Evolutionary conservation across 306 rosid species (phyloP), one percentile per base, ranked within the genome.

Genomic region (Prinsepia uniflora): DNA sequence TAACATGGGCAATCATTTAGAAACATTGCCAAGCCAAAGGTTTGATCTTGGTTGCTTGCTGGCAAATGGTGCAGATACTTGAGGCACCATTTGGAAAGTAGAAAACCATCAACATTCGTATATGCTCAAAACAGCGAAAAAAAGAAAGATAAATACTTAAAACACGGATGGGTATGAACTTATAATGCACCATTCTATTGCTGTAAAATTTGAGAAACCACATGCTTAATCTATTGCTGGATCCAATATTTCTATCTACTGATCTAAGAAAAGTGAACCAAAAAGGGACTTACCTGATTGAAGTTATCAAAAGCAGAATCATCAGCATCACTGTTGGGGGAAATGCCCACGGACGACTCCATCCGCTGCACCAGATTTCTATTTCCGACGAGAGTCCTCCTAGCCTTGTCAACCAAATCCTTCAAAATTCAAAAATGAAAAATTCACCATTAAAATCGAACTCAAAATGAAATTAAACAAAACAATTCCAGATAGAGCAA

Each of bases 371-470:
- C 63, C 15, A 73, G 78, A 79, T 77, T 85, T 84, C 90, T 82
- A 72, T 88, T 93, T 73, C 88, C 96, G 59, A 93, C 84, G 45
- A 93, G 85, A 77, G 81, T 76, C 40, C 85, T 73, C 86, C 87
- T 88, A 59, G 98, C 94, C 78, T 87, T 79, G 76, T 93, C 98
- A 63, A 93, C 87, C 85, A 90, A 84, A 81, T 90, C 97, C 98
- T 93, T 80, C 75, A 81, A 65, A 79, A 68, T 68, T 34, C 34
- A 71, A 72, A 72, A 63, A 41, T 0, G 15, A 8, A 30, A 3
- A 53, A 24, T n/a, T 19, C 4, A 68, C 15, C n/a, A 11, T 4
- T 6, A 40, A 58, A 60, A 13, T 6, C 11, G 7, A 30, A 30
- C 4, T 30, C 36, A 30, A 22, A 59, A 42, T 24, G 39, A 44